Conservation (phyloP, 1,284 basidiomycete genomes). For the Apiotrichum montevideense region DNA sequence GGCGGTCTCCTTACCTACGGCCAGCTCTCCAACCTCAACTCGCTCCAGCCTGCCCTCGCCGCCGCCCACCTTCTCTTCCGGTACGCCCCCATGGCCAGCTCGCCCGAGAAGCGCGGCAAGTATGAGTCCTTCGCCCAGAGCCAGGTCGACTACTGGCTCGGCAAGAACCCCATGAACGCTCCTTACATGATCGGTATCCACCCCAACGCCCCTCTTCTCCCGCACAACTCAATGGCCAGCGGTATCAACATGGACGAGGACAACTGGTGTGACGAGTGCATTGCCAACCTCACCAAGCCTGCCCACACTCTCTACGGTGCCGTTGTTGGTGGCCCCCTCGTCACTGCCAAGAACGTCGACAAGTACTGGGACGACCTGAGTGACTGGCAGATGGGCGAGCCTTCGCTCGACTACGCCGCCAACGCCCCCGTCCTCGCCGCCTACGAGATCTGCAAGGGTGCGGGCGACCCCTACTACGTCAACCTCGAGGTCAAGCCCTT, state of each 20-base stretch:
- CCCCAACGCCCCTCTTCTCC: conserved; percentile 80
- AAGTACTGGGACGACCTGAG: conserved; percentile 56
- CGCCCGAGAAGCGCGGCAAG: conserved; percentile 53
- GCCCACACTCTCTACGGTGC: conserved; percentile 77
- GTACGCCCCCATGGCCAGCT: conserved; percentile 67
- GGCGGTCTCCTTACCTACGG: conserved; percentile 72
- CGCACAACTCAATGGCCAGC: conserved; percentile 76
- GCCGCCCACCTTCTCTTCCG: conserved; percentile 70
- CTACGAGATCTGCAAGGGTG: too few relatives aligned
- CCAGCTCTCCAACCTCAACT: conserved; percentile 69
- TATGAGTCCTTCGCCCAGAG: conserved; percentile 47
- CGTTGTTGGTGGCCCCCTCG: conserved; percentile 77
- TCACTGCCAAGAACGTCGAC: conserved; percentile 69
- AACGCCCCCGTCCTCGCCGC: conserved; percentile 51
- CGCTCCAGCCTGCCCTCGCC: conserved; percentile 78
- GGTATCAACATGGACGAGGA: conserved; percentile 45
- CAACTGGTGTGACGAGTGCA: too few relatives aligned
- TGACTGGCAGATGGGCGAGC: conserved; percentile 38
- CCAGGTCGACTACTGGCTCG: conserved; percentile 74
- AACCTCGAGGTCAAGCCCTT: too few relatives aligned
- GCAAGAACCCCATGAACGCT: conserved; percentile 72
- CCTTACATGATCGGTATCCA: conserved; percentile 63
- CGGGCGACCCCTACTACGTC: not conserved
- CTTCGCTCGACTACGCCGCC: conserved; percentile 60
- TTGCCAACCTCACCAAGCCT: conserved; percentile 61